phyloP scores from a whole-genome alignment of 1,284 basidiomycete genomes.

The Polyporus tsugae region DNA sequence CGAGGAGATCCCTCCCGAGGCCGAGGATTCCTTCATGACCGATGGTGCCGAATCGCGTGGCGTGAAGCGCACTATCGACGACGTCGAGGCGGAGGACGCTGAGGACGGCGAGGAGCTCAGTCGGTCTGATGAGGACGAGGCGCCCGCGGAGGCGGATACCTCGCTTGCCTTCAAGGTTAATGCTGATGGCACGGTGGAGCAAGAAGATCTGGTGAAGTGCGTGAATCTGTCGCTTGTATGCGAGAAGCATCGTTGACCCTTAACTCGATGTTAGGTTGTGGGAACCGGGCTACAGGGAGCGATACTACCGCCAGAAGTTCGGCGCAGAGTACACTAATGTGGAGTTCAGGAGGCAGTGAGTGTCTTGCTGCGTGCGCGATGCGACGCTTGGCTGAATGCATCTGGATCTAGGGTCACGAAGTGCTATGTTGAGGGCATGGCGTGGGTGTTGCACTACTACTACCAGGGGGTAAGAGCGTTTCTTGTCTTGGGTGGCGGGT shows the following conservation, averaged over 20 bases:
- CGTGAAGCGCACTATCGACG: constrained; percentile 77
- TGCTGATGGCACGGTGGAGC: constrained; percentile 88
- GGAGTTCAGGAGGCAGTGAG: constrained; percentile 80
- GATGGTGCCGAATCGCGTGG: constrained; percentile 47
- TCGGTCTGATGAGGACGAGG: constrained; percentile 59
- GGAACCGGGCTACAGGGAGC: constrained; percentile 94
- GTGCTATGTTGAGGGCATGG: constrained; percentile 92
- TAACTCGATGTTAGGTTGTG: constrained; percentile 68
- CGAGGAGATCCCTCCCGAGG: constrained; percentile 30
- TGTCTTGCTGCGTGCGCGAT: constrained; percentile 26
- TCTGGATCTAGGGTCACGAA: constrained; percentile 71
- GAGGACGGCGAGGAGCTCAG: constrained; percentile 50
- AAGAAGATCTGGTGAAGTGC: constrained; percentile 93
- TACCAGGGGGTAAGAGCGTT: constrained; percentile 88
- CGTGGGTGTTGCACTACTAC: constrained; percentile 98
- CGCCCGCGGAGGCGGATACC: constrained; percentile 49
- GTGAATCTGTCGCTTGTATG: constrained; percentile 40
- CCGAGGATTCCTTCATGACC: constrained; percentile 26
- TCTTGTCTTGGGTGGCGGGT: constrained; percentile 1
- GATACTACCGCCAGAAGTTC: constrained; percentile 97
- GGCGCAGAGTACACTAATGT: constrained; percentile 77
- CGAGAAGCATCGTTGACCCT: constrained; percentile 19
- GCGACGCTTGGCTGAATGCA: constrained; percentile 9
- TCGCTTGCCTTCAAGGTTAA: constrained; percentile 76
- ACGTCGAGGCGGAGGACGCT: constrained; percentile 42